Conservation (phyloP, 257 asterid genomes). For the Fraxinus pennsylvanica region DNA sequence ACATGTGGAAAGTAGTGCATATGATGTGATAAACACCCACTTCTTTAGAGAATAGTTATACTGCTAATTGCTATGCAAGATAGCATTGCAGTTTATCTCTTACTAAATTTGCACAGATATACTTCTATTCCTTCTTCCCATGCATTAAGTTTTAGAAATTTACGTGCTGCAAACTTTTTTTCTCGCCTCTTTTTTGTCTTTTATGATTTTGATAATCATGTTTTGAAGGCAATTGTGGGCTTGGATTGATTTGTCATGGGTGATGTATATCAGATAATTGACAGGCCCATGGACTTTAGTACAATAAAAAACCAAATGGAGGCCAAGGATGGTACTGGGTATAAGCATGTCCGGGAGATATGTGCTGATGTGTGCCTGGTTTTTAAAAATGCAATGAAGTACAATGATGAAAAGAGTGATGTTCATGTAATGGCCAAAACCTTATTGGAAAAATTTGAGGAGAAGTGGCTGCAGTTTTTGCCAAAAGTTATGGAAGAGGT, state of each 20-base stretch:
- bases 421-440: slow-evolving; percentile 77
- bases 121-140: background rate
- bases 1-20: background rate
- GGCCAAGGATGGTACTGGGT: slow-evolving; percentile 91
- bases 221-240: slow-evolving; percentile 5
- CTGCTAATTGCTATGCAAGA: background rate
- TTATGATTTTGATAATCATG: slow-evolving; percentile 16
- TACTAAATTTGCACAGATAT: background rate
- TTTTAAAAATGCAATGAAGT: slow-evolving; percentile 85
- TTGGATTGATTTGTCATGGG: slow-evolving; percentile 36
- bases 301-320: slow-evolving; percentile 98
- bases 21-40: slow-evolving; percentile 19
- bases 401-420: slow-evolving; percentile 87
- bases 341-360: slow-evolving; percentile 82
- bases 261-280: slow-evolving; percentile 75
- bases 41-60: background rate
- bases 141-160: background rate
- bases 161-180: background rate
- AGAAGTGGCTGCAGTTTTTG: slow-evolving; percentile 82
- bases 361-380: slow-evolving; percentile 76
- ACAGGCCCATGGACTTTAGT: slow-evolving; percentile 99
- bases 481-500: slow-evolving; percentile 97
- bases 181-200: background rate
- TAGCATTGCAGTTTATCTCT: background rate
- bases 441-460: slow-evolving; percentile 78